Evolutionary conservation across 768 basidiomycete genomes (phyloP).

Genomic region (Kwoniella dendrophila): DNA sequence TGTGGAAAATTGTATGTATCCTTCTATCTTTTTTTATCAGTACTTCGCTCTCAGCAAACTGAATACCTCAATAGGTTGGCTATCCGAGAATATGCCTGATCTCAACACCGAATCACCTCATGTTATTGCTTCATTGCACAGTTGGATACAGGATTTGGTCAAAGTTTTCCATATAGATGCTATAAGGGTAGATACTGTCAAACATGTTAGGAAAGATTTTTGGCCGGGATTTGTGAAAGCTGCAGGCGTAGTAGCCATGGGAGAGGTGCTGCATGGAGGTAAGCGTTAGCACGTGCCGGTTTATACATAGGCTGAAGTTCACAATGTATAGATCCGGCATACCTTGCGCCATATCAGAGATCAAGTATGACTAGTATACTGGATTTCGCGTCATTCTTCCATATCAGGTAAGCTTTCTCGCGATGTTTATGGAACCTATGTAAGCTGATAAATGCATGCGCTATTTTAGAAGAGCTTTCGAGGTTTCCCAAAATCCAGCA

Average conservation of each 20-base stretch:
- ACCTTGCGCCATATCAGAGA: conserved; percentile 52
- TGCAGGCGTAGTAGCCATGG: conserved; percentile 82
- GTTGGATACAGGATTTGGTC: conserved; percentile 72
- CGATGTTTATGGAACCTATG: background rate
- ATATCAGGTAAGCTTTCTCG: conserved; percentile 29
- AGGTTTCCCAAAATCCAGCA: conserved; percentile 32
- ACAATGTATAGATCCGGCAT: conserved; percentile 39
- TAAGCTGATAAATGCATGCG: background rate
- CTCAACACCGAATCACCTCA: conserved; percentile 72
- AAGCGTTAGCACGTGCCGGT: conserved; percentile 7
- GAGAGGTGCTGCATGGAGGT: conserved; percentile 65
- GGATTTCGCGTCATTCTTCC: conserved; percentile 55
- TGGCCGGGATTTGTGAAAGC: conserved; percentile 74
- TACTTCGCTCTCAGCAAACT: background rate
- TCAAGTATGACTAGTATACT: conserved; percentile 48
- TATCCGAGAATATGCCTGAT: conserved; percentile 77
- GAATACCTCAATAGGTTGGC: conserved; percentile 60
- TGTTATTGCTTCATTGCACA: conserved; percentile 66
- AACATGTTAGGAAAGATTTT: conserved; percentile 60
- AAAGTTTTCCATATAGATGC: conserved; percentile 76
- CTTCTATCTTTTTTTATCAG: background rate
- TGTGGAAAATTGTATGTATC: conserved; percentile 64
- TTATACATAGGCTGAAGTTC: background rate
- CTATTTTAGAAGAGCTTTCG: conserved; percentile 46
- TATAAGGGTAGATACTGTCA: conserved; percentile 69